Evolutionary conservation across 2,329 filamentous ascomycete species (phyloP), one percentile per base, ranked within the genome.

Genomic region (Phaeomoniella chlamydospora): DNA sequence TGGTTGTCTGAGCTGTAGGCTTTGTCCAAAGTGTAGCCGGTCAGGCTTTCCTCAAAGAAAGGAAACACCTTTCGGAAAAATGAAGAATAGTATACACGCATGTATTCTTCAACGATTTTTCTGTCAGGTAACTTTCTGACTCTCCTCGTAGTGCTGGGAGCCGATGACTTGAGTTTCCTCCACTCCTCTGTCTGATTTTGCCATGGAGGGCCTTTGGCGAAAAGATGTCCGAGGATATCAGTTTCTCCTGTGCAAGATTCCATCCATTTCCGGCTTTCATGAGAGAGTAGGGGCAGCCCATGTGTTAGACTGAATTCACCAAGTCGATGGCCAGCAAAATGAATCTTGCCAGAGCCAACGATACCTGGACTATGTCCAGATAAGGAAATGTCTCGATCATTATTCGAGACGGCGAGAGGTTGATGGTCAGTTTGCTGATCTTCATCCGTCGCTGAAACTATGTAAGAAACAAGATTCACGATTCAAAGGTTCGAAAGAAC

Each of bases 251-350:
- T 63, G 17, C 58, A 55, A 10, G 62, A 51, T 18, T 58, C 52
- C 19, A 72, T 62, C 64, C 65, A 70, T 43, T 62, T 47, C 35
- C 58, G 58, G 4, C 67, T 67, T 11, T 63, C 55, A 0, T 53
- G 47, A 0, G 67, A 64, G 29, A 72, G 56, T 29, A 68, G 59
- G 0, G 67, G 68, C 2, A 70, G 58, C 4, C 68, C 65, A 11
- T 61, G 65, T 33, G 61, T 55, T 5, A 60, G 51, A 43, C 59
- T 67, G 18, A 68, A 60, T 10, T 56, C 55, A 6, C 66, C 66
- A 6, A 70, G 48, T 37, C 64, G 56, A 33, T 58, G 54, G 1
- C 66, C 65, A 3, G 62, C 62, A 41, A 67, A 68, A 45, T 67
- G 61, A 3, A 68, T 51, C n/a, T n/a, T 26, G 9, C 22, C 22